Conservation (phyloP, 1,139 yeast genomes). For the Wickerhamomyces sp. region DNA sequence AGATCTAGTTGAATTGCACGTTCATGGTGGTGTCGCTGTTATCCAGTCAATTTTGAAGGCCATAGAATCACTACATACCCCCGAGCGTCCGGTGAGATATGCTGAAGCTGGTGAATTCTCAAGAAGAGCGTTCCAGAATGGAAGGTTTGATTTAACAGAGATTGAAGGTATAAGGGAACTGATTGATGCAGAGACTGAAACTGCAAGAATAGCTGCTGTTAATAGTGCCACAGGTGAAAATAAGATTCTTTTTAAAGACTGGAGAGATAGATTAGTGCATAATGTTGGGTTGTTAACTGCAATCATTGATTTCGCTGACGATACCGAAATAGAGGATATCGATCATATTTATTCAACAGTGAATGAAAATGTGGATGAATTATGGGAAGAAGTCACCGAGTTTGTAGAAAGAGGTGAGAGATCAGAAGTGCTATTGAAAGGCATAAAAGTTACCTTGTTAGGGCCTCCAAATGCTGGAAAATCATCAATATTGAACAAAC, state of each 20-base stretch:
- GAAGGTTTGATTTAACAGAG: constrained; percentile 67
- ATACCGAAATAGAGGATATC: constrained; percentile 71
- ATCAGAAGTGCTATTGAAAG: constrained; percentile 64
- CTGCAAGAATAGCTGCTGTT: constrained; percentile 73
- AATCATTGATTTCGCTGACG: constrained; percentile 93
- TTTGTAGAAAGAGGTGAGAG: constrained; percentile 50
- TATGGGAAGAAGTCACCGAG: constrained; percentile 41
- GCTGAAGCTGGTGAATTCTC: constrained; percentile 96
- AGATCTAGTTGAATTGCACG: constrained; percentile 77
- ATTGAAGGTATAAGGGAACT: constrained; percentile 86
- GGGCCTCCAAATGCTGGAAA: constrained; percentile 99
- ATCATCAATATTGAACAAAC: constrained; percentile 69
- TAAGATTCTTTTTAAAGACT: constrained; percentile 45
- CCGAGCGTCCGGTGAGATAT: constrained; percentile 50
- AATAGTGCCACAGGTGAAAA: constrained; percentile 69
- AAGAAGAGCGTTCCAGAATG: constrained; percentile 71
- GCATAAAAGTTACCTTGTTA: constrained; percentile 66
- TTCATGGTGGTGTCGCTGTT: constrained; percentile 93
- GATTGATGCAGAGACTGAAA: constrained; percentile 92
- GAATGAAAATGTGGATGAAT: constrained; percentile 32
- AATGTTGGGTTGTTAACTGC: constrained; percentile 79
- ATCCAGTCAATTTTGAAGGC: constrained; percentile 63
- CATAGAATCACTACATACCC: constrained; percentile 45
- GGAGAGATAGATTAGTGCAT: constrained; percentile 66
- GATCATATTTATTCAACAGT: constrained; percentile 46